Base-by-base conservation (phyloP, 2,329 filamentous ascomycete genomes). In the Rhynchosporium graminicola region DNA sequence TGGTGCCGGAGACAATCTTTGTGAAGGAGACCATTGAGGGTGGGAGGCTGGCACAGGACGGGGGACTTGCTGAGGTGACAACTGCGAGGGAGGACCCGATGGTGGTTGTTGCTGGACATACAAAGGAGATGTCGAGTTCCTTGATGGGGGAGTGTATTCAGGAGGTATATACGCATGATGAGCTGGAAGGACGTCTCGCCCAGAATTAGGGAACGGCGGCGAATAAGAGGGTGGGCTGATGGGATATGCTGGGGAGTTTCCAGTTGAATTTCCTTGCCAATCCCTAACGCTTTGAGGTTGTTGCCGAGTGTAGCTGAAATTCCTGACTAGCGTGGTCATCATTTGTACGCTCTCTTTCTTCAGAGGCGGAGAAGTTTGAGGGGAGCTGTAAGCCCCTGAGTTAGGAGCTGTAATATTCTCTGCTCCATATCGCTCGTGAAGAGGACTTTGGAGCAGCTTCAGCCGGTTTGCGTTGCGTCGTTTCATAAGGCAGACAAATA, bases 351-450 rank as follows among this genome's bases (percentile, higher is more conserved):
- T 52, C 28, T 63, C 58, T 29, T 46, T n/a, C 43, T 63, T 42
- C 3, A 57, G 8, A 7, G 52, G 59, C 2, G 62, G 59, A 26
- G 63, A 64, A 47, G 29, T 60, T 40, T 63, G 52, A 6, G 61
- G 61, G 3, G 57, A 63, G 10, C 45, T 60, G 38, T n/a, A 63
- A 5, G 62, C 62, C 15, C 62, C 58, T 43, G 43, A 13, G 20
- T 59, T 66, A 26, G 71, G 70, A 9, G 69, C 62, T 3, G 70
- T 67, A 15, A 72, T 73, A 20, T 69, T 68, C 15, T 46, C 40
- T 20, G 70, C 67, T 6, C 71, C 71, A 50, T 68, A 71, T n/a
- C 70, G 66, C n/a, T 62, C 28, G 58, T 73, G 64, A 20, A 71
- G 63, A 13, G 64, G 63, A 20, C 65, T 68, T n/a, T 61, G 42